Percentiles rank a stretch among this genome's conserved stretches.
Conservation (phyloP, 495 filamentous ascomycete species). For the Tuber aestivum region DNA sequence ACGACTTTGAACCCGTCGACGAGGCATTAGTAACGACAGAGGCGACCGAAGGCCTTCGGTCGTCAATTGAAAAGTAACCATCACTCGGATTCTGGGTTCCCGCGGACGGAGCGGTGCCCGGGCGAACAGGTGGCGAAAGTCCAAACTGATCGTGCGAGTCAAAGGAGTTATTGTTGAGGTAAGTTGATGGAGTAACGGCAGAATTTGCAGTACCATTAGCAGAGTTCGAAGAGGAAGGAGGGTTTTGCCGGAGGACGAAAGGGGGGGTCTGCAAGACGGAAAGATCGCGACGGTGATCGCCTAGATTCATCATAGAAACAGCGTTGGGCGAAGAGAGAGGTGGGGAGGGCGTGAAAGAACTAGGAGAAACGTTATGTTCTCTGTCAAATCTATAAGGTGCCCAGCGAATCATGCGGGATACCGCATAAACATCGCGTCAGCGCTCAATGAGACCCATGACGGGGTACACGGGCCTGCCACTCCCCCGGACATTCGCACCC, state of each 20-base stretch:
- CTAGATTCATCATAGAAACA: conserved; percentile 46
- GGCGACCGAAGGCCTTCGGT: conserved; percentile 80
- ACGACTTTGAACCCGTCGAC: conserved; percentile 77
- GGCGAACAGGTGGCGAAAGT: conserved; percentile 62
- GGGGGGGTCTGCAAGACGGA: conserved; percentile 58
- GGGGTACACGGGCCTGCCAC: conserved; percentile 20
- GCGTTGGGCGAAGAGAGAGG: conserved; percentile 43
- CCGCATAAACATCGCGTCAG: conserved; percentile 39
- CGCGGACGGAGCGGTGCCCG: conserved; percentile 53
- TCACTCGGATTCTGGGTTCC: conserved; percentile 46
- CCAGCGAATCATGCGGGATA: conserved; percentile 31
- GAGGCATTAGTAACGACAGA: conserved; percentile 80
- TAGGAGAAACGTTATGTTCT: conserved; percentile 43
- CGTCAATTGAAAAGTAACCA: conserved; percentile 64
- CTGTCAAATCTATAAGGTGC: conserved; percentile 40
- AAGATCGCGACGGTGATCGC: conserved; percentile 64
- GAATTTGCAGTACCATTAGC: conserved; percentile 52
- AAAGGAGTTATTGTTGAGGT: conserved; percentile 42
- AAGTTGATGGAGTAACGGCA: conserved; percentile 51
- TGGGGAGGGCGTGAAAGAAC: conserved; percentile 42
- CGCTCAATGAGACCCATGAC: conserved; percentile 37
- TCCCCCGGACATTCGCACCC: not conserved
- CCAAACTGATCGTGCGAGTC: conserved; percentile 45
- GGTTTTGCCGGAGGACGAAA: conserved; percentile 39
- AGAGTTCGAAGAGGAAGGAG: conserved; percentile 45